A percentile compares a stretch with the other conserved stretches of the same genome.
These are phyloP conservation scores for Salix caprea DNA, from an alignment of 345 rosid species.

Conservation along the genomic window DNA sequence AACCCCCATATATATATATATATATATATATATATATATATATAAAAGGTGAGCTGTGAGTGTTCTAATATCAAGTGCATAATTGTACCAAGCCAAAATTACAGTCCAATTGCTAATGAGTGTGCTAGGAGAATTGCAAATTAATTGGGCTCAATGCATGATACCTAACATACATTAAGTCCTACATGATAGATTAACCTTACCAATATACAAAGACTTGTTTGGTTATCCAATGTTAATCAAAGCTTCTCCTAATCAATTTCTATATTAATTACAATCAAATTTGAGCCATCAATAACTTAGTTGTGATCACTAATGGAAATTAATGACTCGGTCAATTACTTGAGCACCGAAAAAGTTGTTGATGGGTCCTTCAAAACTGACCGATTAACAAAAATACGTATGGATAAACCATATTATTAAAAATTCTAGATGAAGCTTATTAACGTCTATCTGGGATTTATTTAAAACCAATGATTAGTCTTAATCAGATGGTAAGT, in stretches of 20 bases:
- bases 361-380: background rate
- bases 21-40: background rate
- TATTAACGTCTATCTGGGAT: too few relatives aligned
- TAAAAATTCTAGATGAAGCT: background rate
- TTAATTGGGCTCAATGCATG: slow-evolving; percentile 2
- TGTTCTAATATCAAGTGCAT: background rate
- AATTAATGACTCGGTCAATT: background rate
- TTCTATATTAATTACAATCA: background rate
- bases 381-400: background rate
- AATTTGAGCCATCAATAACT: background rate
- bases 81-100: background rate
- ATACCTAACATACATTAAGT: background rate
- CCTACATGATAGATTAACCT: slow-evolving; percentile 2
- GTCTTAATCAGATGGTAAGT: slow-evolving; percentile 2
- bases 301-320: background rate
- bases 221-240: background rate
- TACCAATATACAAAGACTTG: slow-evolving; percentile 8
- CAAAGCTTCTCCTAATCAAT: background rate
- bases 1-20: background rate
- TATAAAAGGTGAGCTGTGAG: background rate
- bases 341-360: slow-evolving; percentile 1
- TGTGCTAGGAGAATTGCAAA: background rate
- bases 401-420: background rate
- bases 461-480: background rate
- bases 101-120: background rate